These are phyloP conservation scores for Brassica incana DNA, from an alignment of 345 rosid species.

Conservation along the genomic window DNA sequence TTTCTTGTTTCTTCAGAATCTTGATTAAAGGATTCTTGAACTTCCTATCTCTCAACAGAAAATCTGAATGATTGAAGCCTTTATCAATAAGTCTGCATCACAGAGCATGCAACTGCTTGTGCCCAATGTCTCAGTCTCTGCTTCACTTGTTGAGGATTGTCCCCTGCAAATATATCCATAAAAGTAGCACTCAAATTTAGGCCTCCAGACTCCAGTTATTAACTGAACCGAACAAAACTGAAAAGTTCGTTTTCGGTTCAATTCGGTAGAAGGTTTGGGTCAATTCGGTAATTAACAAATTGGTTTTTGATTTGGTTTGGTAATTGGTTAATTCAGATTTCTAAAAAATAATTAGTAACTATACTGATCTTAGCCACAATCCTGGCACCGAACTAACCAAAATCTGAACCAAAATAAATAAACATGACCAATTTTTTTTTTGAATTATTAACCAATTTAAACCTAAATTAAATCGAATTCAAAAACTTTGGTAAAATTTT, in stretches of 20 bases:
- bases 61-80: conserved; percentile 17
- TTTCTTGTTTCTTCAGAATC: neutral
- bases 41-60: conserved; percentile 28
- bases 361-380: neutral
- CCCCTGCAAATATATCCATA: conserved; percentile 22
- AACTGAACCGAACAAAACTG: neutral
- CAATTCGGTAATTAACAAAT: neutral
- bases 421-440: neutral
- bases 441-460: neutral
- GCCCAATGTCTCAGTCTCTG: conserved; percentile 91
- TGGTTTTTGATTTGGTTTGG: neutral
- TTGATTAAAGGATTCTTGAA: neutral
- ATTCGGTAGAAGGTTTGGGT: neutral
- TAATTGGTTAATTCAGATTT: neutral
- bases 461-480: neutral
- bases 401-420: no score
- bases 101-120: conserved; percentile 95
- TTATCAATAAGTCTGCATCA: conserved; percentile 50
- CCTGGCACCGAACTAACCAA: no score
- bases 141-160: conserved; percentile 64
- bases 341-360: neutral
- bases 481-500: neutral
- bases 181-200: neutral
- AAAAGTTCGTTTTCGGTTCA: neutral
- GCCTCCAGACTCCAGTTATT: neutral